These are phyloP conservation scores for Colletotrichum coccodes DNA, from an alignment of 2,329 filamentous ascomycete species.

Conservation along the genomic window DNA sequence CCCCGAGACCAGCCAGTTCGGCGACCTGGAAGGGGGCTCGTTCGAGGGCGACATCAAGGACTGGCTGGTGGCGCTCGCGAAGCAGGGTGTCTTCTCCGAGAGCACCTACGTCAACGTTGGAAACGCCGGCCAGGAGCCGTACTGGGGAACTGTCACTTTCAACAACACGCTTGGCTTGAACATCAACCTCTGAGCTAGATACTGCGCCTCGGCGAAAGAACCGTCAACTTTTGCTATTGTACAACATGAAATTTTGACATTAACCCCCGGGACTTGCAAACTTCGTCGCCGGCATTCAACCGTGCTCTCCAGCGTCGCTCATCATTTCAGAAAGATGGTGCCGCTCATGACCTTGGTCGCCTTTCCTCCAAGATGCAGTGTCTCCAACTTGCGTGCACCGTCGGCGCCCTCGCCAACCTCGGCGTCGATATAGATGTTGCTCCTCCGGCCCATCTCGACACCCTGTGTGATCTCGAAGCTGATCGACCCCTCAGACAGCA, in stretches of 20 bases:
- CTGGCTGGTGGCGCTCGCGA: slow-evolving; percentile 49
- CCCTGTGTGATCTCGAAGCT: slow-evolving; percentile 33
- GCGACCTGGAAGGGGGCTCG: slow-evolving; percentile 36
- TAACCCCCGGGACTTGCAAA: neutral
- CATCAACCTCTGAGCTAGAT: slow-evolving; percentile 31
- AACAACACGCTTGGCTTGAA: slow-evolving; percentile 37
- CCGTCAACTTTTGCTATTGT: neutral
- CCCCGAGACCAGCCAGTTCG: slow-evolving; percentile 46
- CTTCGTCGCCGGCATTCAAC: no score
- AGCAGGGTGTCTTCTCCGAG: slow-evolving; percentile 47
- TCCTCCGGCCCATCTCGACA: slow-evolving; percentile 32
- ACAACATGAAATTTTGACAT: neutral
- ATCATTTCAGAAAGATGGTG: slow-evolving; percentile 9
- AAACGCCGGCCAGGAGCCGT: slow-evolving; percentile 47
- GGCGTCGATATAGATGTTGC: slow-evolving; percentile 23
- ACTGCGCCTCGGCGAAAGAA: neutral
- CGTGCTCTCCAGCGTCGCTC: neutral
- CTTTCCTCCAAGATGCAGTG: slow-evolving; percentile 25
- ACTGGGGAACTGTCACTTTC: slow-evolving; percentile 37
- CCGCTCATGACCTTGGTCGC: slow-evolving; percentile 30
- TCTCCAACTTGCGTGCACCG: slow-evolving; percentile 6
- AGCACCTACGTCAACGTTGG: slow-evolving; percentile 54
- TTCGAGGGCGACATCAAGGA: slow-evolving; percentile 53
- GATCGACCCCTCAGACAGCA: slow-evolving; percentile 39
- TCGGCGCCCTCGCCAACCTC: neutral